A percentile compares a stretch with the other conserved stretches of the same genome.
phyloP scores from a whole-genome alignment of 352 stramenopile genomes.

The Phytophthora boehmeriae region DNA sequence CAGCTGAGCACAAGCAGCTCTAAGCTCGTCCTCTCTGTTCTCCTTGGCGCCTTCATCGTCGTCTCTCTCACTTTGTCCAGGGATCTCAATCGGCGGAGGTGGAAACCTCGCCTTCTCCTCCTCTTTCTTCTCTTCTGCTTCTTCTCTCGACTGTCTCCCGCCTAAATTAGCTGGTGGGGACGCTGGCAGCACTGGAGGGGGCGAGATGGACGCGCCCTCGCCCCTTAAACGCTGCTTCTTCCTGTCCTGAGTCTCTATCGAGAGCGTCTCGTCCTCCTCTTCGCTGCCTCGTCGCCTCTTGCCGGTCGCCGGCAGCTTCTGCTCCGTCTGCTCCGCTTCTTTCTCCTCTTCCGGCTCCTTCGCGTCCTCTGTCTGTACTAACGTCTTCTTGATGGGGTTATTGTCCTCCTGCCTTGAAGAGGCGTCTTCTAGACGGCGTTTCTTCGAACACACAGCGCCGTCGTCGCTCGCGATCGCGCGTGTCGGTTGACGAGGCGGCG shows the following conservation, averaged over 20 bases:
- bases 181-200: slow-evolving; percentile 21
- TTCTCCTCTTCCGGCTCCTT: background rate
- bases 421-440: background rate
- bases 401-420: background rate
- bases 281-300: slow-evolving; percentile 24
- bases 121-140: slow-evolving; percentile 8
- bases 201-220: slow-evolving; percentile 15
- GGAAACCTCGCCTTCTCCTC: slow-evolving; percentile 36
- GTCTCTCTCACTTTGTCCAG: slow-evolving; percentile 12
- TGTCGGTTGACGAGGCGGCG: slow-evolving; percentile 15
- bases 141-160: slow-evolving; percentile 15
- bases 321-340: slow-evolving; percentile 23
- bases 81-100: slow-evolving; percentile 30
- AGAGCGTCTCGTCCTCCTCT: too few relatives aligned
- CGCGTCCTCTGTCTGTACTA: slow-evolving; percentile 18
- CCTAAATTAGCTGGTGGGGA: slow-evolving; percentile 34
- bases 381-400: slow-evolving; percentile 19
- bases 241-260: slow-evolving; percentile 22
- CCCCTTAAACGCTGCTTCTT: slow-evolving; percentile 20
- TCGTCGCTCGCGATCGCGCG: slow-evolving; percentile 4
- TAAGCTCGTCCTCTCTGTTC: slow-evolving; percentile 36
- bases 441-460: background rate
- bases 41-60: slow-evolving; percentile 28
- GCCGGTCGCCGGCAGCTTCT: background rate
- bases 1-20: slow-evolving; percentile 29